Percentiles rank a stretch among this genome's conserved stretches.
These are phyloP conservation scores for Nemania sp. DNA, from an alignment of 2,329 filamentous ascomycete genomes.

Conservation along the genomic window DNA sequence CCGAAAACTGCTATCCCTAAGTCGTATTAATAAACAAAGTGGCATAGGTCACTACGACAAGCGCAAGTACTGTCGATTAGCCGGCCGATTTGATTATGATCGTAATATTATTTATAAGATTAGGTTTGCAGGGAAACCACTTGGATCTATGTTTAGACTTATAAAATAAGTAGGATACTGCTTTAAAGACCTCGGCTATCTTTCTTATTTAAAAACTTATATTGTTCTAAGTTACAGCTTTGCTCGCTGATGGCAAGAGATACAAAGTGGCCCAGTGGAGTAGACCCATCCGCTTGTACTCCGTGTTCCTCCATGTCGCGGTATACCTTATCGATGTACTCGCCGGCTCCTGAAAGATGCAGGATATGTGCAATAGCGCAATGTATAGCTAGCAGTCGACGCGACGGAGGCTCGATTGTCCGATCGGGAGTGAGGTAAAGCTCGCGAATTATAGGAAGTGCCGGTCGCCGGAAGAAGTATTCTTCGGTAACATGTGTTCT, in stretches of 20 bases:
- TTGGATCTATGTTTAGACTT: too few species aligned
- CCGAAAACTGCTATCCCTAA: too few species aligned
- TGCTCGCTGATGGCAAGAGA: conserved; percentile 22
- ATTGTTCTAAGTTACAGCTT: too few species aligned
- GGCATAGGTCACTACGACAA: too few species aligned
- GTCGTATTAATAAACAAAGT: too few species aligned
- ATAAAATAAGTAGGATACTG: too few species aligned
- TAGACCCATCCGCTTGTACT: conserved; percentile 38
- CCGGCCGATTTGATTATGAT: too few species aligned
- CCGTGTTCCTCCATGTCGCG: conserved; percentile 40
- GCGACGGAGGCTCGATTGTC: conserved; percentile 50
- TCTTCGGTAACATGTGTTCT: conserved; percentile 19
- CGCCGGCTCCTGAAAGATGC: conserved; percentile 48
- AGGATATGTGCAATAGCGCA: conserved; percentile 51
- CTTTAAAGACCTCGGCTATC: too few species aligned
- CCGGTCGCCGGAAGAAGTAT: conserved; percentile 9
- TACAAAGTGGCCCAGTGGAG: conserved; percentile 30
- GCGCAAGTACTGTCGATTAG: too few species aligned
- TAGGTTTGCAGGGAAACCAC: too few species aligned
- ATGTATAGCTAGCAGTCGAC: conserved; percentile 51
- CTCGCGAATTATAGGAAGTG: conserved; percentile 48
- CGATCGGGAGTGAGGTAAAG: conserved; percentile 45
- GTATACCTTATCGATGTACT: conserved; percentile 51
- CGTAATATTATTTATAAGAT: too few species aligned
- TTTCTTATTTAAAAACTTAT: too few species aligned